Percentiles rank a stretch among this genome's conserved stretches.
Conservation (phyloP, 257 asterid genomes). For the Plantago major region DNA sequence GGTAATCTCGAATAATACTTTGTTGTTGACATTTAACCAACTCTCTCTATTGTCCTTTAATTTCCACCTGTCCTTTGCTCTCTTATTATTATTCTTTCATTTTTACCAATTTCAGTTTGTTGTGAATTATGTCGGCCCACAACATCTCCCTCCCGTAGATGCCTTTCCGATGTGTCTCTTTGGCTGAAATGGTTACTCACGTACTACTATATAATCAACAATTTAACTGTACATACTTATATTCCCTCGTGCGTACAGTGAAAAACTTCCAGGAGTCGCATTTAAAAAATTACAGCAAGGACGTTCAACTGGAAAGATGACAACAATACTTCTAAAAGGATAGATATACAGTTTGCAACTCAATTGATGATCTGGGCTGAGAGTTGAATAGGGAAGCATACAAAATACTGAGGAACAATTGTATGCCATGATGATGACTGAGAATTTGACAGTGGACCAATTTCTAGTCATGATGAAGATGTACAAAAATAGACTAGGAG, state of each 20-base stretch:
- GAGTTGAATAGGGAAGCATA: neutral
- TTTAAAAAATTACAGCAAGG: too few species aligned
- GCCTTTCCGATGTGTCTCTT: neutral
- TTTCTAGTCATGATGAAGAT: constrained; percentile 16
- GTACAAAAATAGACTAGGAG: constrained; percentile 3
- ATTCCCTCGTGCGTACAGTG: too few species aligned
- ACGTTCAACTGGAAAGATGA: too few species aligned
- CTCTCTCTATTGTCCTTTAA: constrained; percentile 16
- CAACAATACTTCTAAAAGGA: too few species aligned
- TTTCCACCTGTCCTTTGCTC: constrained; percentile 19
- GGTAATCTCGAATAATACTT: constrained; percentile 25
- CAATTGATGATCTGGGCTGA: too few species aligned
- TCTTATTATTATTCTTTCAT: constrained; percentile 39
- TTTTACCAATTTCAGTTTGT: constrained; percentile 29
- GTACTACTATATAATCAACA: too few species aligned
- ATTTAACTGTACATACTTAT: too few species aligned
- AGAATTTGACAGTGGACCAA: constrained; percentile 12
- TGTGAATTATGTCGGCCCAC: constrained; percentile 9
- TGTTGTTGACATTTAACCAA: constrained; percentile 52
- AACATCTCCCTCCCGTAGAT: constrained; percentile 13
- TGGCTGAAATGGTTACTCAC: too few species aligned
- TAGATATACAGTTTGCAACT: too few species aligned
- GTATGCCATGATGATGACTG: constrained; percentile 1
- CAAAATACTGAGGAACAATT: neutral
- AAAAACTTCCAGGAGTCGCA: too few species aligned